These are phyloP conservation scores for Elongisporangium senticosum DNA, from an alignment of 352 stramenopile species.

Conservation along the genomic window DNA sequence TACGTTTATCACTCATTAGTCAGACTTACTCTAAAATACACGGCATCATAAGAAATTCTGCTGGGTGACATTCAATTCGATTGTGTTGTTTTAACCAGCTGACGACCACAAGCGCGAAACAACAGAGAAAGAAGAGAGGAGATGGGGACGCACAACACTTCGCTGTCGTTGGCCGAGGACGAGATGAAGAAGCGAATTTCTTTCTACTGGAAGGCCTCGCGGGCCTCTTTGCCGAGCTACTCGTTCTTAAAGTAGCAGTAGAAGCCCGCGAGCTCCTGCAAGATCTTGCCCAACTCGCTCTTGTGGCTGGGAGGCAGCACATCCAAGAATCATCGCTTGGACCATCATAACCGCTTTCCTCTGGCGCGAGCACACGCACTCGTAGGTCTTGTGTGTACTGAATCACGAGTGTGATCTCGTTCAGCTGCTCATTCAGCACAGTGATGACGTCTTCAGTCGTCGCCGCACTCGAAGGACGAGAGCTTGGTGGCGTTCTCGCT, in stretches of 20 bases:
- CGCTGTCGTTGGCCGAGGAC: constrained; percentile 11
- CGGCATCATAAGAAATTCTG: too few relatives aligned
- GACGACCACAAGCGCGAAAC: too few relatives aligned
- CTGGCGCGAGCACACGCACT: constrained; percentile 39
- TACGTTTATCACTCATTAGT: too few relatives aligned
- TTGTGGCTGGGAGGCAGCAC: constrained; percentile 54
- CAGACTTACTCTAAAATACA: too few relatives aligned
- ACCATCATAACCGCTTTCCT: constrained; percentile 6
- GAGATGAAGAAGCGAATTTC: constrained; percentile 62
- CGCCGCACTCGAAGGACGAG: constrained; percentile 1
- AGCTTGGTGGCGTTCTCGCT: neutral
- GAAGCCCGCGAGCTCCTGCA: constrained; percentile 80
- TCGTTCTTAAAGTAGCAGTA: constrained; percentile 87
- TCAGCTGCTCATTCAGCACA: constrained; percentile 78
- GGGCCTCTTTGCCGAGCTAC: constrained; percentile 61
- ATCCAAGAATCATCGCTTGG: constrained; percentile 3
- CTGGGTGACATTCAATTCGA: too few relatives aligned
- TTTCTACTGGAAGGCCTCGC: constrained; percentile 84
- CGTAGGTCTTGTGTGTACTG: constrained; percentile 87
- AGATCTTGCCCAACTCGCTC: constrained; percentile 72
- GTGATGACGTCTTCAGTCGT: constrained; percentile 53
- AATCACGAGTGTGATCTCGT: constrained; percentile 82
- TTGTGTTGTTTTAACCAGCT: too few relatives aligned
- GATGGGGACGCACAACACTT: constrained; percentile 57
- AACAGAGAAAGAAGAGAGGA: too few relatives aligned